Conservation (phyloP, 2,329 filamentous ascomycete species). For the Pseudofabraea citricarpa region DNA sequence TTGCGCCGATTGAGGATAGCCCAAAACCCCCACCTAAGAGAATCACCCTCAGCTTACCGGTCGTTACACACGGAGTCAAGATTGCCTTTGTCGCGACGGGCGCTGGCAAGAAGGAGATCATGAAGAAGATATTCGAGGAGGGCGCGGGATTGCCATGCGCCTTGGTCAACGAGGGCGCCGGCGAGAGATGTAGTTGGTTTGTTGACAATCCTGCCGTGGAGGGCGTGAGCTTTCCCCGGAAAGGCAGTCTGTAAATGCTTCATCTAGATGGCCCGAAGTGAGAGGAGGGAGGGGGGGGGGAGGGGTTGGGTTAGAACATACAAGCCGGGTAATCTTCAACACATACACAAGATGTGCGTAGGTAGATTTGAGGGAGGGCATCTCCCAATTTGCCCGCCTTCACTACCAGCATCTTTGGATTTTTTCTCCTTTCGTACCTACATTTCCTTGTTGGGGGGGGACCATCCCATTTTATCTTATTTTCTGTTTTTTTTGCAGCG, state of each 20-base stretch:
- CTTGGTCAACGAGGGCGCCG: slow-evolving; percentile 77
- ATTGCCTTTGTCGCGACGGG: slow-evolving; percentile 92
- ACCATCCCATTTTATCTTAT: no score
- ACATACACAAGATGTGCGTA: no score
- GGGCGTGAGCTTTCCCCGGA: slow-evolving; percentile 76
- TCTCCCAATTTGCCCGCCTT: no score
- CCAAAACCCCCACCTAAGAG: slow-evolving; percentile 89
- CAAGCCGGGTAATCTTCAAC: no score
- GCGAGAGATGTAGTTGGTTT: slow-evolving; percentile 93
- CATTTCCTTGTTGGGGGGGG: no score
- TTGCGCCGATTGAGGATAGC: slow-evolving; percentile 85
- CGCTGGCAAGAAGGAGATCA: slow-evolving; percentile 79
- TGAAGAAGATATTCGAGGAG: slow-evolving; percentile 88
- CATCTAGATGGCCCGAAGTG: slow-evolving; percentile 27
- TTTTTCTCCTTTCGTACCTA: no score
- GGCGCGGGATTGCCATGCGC: slow-evolving; percentile 74
- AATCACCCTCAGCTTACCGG: slow-evolving; percentile 88
- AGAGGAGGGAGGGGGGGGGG: no score
- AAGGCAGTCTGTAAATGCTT: slow-evolving; percentile 52
- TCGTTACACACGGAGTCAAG: slow-evolving; percentile 79
- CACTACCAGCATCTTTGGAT: no score
- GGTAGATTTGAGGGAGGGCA: no score
- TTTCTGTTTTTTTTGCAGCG: no score
- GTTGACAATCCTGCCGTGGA: slow-evolving; percentile 82
- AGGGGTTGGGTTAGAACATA: no score